These are phyloP conservation scores for Lagenidium sp. DNA, from an alignment of 352 stramenopile species.

Conservation along the genomic window DNA sequence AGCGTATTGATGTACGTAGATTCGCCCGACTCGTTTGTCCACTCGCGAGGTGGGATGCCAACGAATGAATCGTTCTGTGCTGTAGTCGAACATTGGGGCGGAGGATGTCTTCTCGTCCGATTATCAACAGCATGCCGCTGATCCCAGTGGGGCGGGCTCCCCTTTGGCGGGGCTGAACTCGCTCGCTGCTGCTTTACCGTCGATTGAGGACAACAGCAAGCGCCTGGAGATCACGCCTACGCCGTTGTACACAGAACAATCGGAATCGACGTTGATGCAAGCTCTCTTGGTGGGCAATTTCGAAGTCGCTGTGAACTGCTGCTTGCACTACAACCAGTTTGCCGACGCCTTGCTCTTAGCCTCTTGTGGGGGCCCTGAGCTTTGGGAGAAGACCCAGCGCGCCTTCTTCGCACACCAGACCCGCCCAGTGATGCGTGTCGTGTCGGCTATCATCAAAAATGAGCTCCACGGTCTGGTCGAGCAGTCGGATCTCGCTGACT, in stretches of 20 bases:
- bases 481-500: constrained; percentile 89
- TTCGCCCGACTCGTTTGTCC: not conserved
- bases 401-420: constrained; percentile 90
- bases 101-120: constrained; percentile 75
- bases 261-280: constrained; percentile 91
- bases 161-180: constrained; percentile 23
- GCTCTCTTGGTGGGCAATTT: constrained; percentile 97
- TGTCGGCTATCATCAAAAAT: constrained; percentile 95
- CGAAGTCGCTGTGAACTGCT: constrained; percentile 96
- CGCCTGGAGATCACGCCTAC: constrained; percentile 50
- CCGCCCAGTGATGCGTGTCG: constrained; percentile 93
- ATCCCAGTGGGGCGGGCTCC: not conserved
- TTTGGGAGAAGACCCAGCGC: constrained; percentile 95
- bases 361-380: constrained; percentile 88
- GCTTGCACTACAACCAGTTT: constrained; percentile 93
- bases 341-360: constrained; percentile 94
- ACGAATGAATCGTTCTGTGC: constrained; percentile 6
- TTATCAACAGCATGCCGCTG: constrained; percentile 32
- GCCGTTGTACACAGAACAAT: constrained; percentile 83
- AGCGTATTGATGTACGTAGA: constrained; percentile 64
- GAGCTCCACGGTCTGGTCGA: constrained; percentile 81
- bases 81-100: constrained; percentile 42
- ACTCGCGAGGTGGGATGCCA: not conserved
- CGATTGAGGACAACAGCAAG: constrained; percentile 63
- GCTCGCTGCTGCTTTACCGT: constrained; percentile 31